Evolutionary conservation across 2,329 filamentous ascomycete genomes (phyloP).

Genomic region (Talaromyces sp.): DNA sequence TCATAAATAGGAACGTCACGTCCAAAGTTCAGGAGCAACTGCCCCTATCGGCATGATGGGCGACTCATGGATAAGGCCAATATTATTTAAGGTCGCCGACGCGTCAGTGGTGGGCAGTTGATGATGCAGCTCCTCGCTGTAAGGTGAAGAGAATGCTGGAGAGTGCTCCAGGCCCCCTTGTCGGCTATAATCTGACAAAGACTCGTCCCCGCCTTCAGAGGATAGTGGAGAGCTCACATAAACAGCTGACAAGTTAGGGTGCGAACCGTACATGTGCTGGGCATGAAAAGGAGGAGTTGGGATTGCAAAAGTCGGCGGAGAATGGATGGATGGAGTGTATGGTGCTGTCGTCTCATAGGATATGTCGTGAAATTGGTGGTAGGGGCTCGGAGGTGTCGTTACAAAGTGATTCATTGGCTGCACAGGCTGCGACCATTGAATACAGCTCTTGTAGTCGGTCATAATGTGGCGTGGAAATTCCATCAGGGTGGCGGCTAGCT

Average conservation of each 20-base stretch:
- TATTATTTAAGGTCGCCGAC: constrained; percentile 23
- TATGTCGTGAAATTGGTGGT: constrained; percentile 28
- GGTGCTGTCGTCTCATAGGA: constrained; percentile 34
- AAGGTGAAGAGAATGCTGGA: constrained; percentile 34
- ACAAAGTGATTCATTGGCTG: constrained; percentile 32
- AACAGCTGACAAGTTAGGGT: constrained; percentile 29
- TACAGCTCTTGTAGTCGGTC: constrained; percentile 62
- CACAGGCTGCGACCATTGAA: constrained; percentile 54
- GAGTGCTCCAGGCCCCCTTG: constrained; percentile 28
- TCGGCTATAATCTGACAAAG: constrained; percentile 27
- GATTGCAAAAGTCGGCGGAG: constrained; percentile 34
- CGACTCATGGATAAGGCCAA: constrained; percentile 27
- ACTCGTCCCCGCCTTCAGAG: constrained; percentile 29
- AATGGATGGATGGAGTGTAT: constrained; percentile 39
- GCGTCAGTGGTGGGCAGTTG: constrained; percentile 25
- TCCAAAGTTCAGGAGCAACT: constrained; percentile 31
- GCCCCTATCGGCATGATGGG: constrained; percentile 30
- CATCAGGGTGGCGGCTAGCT: constrained; percentile 64
- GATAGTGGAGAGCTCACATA: constrained; percentile 33
- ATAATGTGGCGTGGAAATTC: constrained; percentile 68
- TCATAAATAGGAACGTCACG: constrained; percentile 17
- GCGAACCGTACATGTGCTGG: constrained; percentile 28
- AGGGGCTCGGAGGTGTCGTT: constrained; percentile 31
- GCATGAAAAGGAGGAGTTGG: constrained; percentile 35
- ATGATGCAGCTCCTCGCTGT: constrained; percentile 28